phyloP scores from a whole-genome alignment of 169 alveolate genomes.

The Plasmodium relictum region DNA sequence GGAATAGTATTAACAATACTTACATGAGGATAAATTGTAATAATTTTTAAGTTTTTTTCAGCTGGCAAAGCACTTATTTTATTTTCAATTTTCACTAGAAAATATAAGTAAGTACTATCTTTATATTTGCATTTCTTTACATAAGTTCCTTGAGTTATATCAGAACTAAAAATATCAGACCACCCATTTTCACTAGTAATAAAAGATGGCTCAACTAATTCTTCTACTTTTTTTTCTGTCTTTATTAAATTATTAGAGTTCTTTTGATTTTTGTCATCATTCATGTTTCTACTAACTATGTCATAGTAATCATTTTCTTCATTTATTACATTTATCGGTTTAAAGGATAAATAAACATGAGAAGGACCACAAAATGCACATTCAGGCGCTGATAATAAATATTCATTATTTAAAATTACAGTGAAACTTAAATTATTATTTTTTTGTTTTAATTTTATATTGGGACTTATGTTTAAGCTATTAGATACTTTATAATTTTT shows the following conservation, averaged over 20 bases:
- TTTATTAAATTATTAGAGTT: not conserved
- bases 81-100: conserved; percentile 84
- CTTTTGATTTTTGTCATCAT: not conserved
- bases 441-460: conserved; percentile 59
- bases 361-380: conserved; percentile 74
- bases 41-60: conserved; percentile 83
- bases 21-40: conserved; percentile 88
- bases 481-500: conserved; percentile 70
- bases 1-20: conserved; percentile 88
- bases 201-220: conserved; percentile 18
- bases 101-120: conserved; percentile 83
- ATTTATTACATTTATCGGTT: conserved; percentile 53
- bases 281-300: not conserved
- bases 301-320: conserved; percentile 40
- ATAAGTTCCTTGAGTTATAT: conserved; percentile 68
- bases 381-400: conserved; percentile 77
- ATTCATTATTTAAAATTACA: conserved; percentile 75
- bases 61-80: conserved; percentile 88
- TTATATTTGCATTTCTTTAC: conserved; percentile 58
- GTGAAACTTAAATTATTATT: conserved; percentile 69
- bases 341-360: conserved; percentile 65
- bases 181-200: conserved; percentile 55
- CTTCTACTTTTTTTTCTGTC: conserved; percentile 29
- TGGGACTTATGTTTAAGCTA: conserved; percentile 67
- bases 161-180: conserved; percentile 77